phyloP scores from a whole-genome alignment of 1,139 yeast species.

The Candida labiduridarum region DNA sequence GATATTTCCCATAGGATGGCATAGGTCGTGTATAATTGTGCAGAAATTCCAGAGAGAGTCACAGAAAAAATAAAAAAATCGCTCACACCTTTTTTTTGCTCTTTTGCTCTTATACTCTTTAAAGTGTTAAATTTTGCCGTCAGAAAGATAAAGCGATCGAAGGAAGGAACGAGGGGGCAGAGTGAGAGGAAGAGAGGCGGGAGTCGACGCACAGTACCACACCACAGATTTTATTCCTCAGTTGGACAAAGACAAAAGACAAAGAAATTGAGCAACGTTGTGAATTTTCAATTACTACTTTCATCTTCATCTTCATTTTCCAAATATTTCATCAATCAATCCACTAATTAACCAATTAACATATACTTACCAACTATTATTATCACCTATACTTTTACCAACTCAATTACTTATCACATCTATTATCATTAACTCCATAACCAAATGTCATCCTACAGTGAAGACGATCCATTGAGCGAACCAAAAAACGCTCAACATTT shows the following conservation, averaged over 20 bases:
- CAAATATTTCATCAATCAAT: slow-evolving; percentile 1
- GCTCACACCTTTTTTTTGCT: neutral
- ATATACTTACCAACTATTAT: neutral
- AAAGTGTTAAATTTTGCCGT: neutral
- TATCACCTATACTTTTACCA: neutral
- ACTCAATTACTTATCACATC: neutral
- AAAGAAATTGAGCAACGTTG: slow-evolving; percentile 3
- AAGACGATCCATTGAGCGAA: slow-evolving; percentile 52
- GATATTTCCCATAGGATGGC: neutral
- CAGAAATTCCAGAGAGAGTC: neutral
- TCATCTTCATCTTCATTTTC: neutral
- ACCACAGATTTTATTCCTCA: neutral
- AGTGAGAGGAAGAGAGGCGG: neutral
- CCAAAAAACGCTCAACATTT: slow-evolving; percentile 49
- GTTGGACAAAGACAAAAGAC: neutral
- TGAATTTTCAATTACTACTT: neutral
- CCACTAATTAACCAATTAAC: no score
- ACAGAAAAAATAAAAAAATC: neutral
- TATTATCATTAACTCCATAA: neutral
- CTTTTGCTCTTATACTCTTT: neutral
- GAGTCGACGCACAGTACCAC: neutral
- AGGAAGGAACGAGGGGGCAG: neutral
- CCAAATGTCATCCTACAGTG: slow-evolving; percentile 19
- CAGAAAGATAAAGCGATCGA: no score
- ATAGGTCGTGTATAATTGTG: neutral